These are phyloP conservation scores for Didymella lethalis DNA, from an alignment of 2,329 filamentous ascomycete species.

Conservation along the genomic window DNA sequence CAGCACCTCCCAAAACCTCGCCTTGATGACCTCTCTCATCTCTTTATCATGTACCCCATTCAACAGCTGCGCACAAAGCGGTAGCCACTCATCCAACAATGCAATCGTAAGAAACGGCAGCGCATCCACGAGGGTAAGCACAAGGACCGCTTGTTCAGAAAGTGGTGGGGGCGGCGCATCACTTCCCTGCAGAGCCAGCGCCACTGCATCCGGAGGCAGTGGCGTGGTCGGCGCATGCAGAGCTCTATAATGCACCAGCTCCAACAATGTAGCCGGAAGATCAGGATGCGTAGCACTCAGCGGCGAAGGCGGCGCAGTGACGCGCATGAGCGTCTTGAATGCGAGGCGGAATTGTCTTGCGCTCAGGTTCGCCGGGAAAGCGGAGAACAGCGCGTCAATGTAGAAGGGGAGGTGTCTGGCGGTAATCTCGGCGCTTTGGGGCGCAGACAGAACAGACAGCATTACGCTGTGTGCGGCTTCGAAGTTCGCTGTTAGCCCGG, in stretches of 20 bases:
- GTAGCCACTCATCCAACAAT: slow-evolving; percentile 82
- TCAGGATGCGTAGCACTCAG: slow-evolving; percentile 76
- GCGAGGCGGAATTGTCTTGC: slow-evolving; percentile 87
- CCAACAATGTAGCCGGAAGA: slow-evolving; percentile 80
- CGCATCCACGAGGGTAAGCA: slow-evolving; percentile 79
- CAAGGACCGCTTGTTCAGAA: slow-evolving; percentile 82
- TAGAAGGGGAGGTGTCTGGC: slow-evolving; percentile 81
- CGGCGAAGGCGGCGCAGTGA: slow-evolving; percentile 80
- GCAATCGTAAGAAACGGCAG: slow-evolving; percentile 75
- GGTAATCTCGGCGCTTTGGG: slow-evolving; percentile 75
- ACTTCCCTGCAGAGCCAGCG: slow-evolving; percentile 48
- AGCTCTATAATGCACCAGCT: slow-evolving; percentile 75
- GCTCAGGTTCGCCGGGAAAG: slow-evolving; percentile 81
- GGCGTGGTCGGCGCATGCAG: slow-evolving; percentile 60
- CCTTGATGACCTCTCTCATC: slow-evolving; percentile 71
- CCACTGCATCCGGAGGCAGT: slow-evolving; percentile 51
- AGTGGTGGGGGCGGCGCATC: slow-evolving; percentile 52
- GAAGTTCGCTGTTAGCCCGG: slow-evolving; percentile 73
- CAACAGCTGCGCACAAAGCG: slow-evolving; percentile 72
- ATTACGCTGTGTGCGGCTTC: slow-evolving; percentile 87
- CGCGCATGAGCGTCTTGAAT: slow-evolving; percentile 83
- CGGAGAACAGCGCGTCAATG: slow-evolving; percentile 78
- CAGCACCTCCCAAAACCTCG: slow-evolving; percentile 80
- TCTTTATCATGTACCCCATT: slow-evolving; percentile 67
- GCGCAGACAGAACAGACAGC: slow-evolving; percentile 80